Percentiles rank a stretch among this genome's conserved stretches.
Conservation (phyloP, 192 early-diverging fungal genomes). For the Backusella westeae region DNA sequence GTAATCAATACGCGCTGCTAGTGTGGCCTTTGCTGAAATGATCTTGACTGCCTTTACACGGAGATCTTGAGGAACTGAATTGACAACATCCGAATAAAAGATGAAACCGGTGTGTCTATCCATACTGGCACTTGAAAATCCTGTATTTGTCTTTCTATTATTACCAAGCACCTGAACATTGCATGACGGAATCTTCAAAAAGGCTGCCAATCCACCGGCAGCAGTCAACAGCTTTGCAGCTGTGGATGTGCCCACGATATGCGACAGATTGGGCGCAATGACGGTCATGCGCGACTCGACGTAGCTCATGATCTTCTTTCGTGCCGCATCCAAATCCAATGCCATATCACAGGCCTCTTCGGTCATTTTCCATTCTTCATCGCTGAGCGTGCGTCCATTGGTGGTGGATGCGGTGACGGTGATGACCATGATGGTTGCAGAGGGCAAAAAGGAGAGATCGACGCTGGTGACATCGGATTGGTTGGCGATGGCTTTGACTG, state of each 20-base stretch:
- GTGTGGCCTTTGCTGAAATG: constrained; percentile 73
- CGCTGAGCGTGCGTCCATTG: constrained; percentile 61
- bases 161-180: constrained; percentile 65
- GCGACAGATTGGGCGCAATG: constrained; percentile 93
- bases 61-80: constrained; percentile 66
- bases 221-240: constrained; percentile 91
- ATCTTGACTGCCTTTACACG: constrained; percentile 77
- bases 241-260: constrained; percentile 77
- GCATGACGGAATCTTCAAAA: constrained; percentile 90
- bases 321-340: constrained; percentile 69
- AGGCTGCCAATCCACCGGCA: constrained; percentile 82
- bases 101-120: constrained; percentile 80
- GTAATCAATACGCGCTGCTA: constrained; percentile 89
- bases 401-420: constrained; percentile 89
- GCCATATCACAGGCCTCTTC: constrained; percentile 79
- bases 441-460: constrained; percentile 77
- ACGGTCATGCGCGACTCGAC: constrained; percentile 89
- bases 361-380: constrained; percentile 61
- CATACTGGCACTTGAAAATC: constrained; percentile 63
- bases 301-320: constrained; percentile 81
- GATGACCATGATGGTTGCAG: constrained; percentile 86
- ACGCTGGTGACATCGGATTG: constrained; percentile 79
- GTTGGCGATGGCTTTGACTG: constrained; percentile 80
- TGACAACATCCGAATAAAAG: constrained; percentile 75
- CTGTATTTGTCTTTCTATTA: constrained; percentile 54